Conservation (phyloP, 1,284 basidiomycete genomes). For the Sanghuangporus baumii region DNA sequence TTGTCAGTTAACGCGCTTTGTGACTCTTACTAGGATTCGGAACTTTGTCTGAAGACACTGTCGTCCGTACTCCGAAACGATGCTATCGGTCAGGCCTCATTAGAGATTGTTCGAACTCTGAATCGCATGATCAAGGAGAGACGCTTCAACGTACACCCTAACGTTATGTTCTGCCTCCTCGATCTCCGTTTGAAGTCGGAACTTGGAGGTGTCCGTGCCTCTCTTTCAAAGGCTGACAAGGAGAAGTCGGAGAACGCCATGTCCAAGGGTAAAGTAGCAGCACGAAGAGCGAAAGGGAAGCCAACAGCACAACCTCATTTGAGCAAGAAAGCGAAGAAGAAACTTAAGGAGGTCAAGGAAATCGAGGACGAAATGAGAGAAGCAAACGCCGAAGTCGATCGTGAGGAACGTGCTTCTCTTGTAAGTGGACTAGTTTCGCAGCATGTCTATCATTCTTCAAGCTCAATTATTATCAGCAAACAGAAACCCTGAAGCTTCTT, state of each 20-base stretch:
- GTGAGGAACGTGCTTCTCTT: conserved; percentile 64
- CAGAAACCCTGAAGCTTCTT: conserved; percentile 95
- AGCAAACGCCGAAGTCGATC: conserved; percentile 91
- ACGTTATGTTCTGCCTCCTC: conserved; percentile 82
- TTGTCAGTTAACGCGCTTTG: background rate
- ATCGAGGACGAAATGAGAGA: conserved; percentile 88
- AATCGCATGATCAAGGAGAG: conserved; percentile 97
- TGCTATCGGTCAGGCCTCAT: conserved; percentile 70
- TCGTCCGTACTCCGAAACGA: conserved; percentile 81
- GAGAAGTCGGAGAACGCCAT: conserved; percentile 36
- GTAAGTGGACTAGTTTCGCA: background rate
- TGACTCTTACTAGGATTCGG: conserved; percentile 52
- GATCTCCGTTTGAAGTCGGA: conserved; percentile 87
- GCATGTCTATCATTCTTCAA: background rate
- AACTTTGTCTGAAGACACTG: conserved; percentile 78
- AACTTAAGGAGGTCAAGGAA: conserved; percentile 76
- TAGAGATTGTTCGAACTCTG: conserved; percentile 87
- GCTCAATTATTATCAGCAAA: conserved; percentile 58
- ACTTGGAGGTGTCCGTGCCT: conserved; percentile 69
- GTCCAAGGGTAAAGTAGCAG: conserved; percentile 46
- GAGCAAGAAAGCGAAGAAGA: conserved; percentile 84
- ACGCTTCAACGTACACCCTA: conserved; percentile 85
- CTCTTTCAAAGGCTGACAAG: conserved; percentile 59
- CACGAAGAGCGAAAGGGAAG: conserved; percentile 51
- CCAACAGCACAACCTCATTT: conserved; percentile 62